Base-by-base conservation (phyloP, 2,329 filamentous ascomycete genomes). In the Incumbomyces delicatus region DNA sequence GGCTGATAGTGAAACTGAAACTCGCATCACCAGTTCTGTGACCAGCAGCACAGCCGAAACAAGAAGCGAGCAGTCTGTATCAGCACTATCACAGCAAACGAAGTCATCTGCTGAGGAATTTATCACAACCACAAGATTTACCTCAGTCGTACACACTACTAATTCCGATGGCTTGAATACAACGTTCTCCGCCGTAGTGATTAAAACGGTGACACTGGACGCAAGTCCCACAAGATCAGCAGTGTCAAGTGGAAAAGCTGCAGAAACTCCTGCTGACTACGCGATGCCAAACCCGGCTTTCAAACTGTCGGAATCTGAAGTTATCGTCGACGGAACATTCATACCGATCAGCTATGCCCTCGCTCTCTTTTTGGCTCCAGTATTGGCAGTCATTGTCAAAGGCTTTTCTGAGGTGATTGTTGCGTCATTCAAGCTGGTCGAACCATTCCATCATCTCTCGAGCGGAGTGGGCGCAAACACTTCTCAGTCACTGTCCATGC, bases 351-450 rank as follows among this genome's bases (percentile, higher is more conserved):
- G 29, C n/a, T 48, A 44, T 32, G 13, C 44, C 12, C 40, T 17
- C 8, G 37, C 47, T 13, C 12, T 49, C n/a, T 46, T 34, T 18
- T 13, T 46, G 2, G n/a, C 38, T 12, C 17, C 41, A 4, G n/a
- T 38, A 16, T 18, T 48, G 10, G 30, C 47, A 30, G 44, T 50
- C 10, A 13, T 50, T 6, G 33, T 50, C 36, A 50, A 46, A 33
- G 14, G 18, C 13, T 7, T 46, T 11, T 53, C 43, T 41, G 32
- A 36, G n/a, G 30, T 47, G 17, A 46, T 52, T 12, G 49, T 46
- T 29, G 22, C 51, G 8, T 49, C 46, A 18, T 27, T 43, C 1
- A 50, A 52, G 34, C 46, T 53, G 47, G 50, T 53, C 41, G 51
- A 53, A 31, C 51, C 51, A 5, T 53, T 52, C 33, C 41, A 52